phyloP scores from a whole-genome alignment of 495 filamentous ascomycete genomes.

The Astrothelium macrocarpum region DNA sequence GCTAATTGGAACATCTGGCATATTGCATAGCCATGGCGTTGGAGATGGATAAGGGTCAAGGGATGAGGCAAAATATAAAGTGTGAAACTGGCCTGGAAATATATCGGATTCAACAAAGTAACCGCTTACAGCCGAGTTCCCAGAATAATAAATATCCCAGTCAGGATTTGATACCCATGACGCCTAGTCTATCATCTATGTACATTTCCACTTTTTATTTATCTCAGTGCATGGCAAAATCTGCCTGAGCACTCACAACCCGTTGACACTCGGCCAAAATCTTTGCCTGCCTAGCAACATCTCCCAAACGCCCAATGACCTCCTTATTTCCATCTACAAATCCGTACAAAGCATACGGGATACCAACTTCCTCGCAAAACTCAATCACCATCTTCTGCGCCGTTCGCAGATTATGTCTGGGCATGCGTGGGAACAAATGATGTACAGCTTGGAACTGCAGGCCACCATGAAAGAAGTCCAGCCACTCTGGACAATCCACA shows the following conservation, averaged over 20 bases:
- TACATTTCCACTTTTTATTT: not conserved
- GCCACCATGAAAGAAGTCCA: conserved; percentile 94
- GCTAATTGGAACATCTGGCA: too few species aligned
- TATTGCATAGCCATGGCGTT: not conserved
- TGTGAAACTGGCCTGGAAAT: not conserved
- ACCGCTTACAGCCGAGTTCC: not conserved
- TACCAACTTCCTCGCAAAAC: conserved; percentile 83
- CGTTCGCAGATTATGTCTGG: conserved; percentile 79
- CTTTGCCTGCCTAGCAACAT: conserved; percentile 77
- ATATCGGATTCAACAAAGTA: not conserved
- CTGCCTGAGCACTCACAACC: conserved; percentile 32
- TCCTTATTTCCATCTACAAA: conserved; percentile 88
- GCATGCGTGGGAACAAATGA: conserved; percentile 89
- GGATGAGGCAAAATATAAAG: not conserved
- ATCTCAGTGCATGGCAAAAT: conserved; percentile 18
- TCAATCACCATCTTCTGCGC: conserved; percentile 76
- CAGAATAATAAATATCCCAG: too few species aligned
- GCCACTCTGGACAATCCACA: conserved; percentile 87
- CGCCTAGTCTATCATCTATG: too few species aligned
- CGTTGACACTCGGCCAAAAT: conserved; percentile 83
- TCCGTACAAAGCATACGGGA: conserved; percentile 89
- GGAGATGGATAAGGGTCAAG: not conserved
- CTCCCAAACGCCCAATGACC: conserved; percentile 73
- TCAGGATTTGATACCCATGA: too few species aligned
- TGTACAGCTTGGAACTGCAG: conserved; percentile 96